Evolutionary conservation across 768 basidiomycete genomes (phyloP).

Genomic region (Chalciporus chontae): DNA sequence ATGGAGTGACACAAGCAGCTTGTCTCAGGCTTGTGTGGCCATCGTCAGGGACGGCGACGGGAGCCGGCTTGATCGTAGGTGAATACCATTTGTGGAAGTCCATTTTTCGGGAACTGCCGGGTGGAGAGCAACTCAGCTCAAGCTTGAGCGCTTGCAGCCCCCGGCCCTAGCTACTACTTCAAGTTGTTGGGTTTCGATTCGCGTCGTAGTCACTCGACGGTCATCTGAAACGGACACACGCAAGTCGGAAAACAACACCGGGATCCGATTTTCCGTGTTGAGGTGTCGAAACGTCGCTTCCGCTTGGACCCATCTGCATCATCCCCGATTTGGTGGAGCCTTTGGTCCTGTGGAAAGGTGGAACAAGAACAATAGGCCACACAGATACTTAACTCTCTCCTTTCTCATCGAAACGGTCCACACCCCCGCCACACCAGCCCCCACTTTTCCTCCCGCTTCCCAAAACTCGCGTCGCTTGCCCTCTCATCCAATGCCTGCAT

Average conservation of each 20-base stretch:
- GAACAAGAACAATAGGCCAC: constrained; percentile 17
- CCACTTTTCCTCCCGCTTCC: not conserved
- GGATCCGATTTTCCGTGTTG: not conserved
- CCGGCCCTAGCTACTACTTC: too few relatives aligned
- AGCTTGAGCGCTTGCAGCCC: too few relatives aligned
- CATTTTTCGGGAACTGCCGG: constrained; percentile 12
- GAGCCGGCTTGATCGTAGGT: not conserved
- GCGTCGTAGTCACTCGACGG: constrained; percentile 5
- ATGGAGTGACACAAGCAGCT: constrained; percentile 53
- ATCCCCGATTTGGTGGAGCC: constrained; percentile 21
- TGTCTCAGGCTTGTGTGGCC: constrained; percentile 4
- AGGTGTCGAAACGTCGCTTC: constrained; percentile 4
- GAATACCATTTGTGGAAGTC: not conserved
- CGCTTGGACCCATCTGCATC: constrained; percentile 2
- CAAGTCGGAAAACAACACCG: not conserved
- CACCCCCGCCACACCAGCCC: not conserved
- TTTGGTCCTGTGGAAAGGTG: constrained; percentile 3
- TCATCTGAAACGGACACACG: constrained; percentile 4
- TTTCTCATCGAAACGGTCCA: not conserved
- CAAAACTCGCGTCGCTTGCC: not conserved
- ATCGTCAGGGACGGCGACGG: constrained; percentile 7
- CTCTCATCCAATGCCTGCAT: constrained; percentile 17
- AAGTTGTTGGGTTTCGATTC: not conserved
- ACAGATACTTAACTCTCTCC: not conserved
- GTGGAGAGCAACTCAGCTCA: constrained; percentile 13